These are phyloP conservation scores for Rhynchospora breviuscula DNA, from an alignment of 176 grass and related monocot genomes.

Conservation along the genomic window DNA sequence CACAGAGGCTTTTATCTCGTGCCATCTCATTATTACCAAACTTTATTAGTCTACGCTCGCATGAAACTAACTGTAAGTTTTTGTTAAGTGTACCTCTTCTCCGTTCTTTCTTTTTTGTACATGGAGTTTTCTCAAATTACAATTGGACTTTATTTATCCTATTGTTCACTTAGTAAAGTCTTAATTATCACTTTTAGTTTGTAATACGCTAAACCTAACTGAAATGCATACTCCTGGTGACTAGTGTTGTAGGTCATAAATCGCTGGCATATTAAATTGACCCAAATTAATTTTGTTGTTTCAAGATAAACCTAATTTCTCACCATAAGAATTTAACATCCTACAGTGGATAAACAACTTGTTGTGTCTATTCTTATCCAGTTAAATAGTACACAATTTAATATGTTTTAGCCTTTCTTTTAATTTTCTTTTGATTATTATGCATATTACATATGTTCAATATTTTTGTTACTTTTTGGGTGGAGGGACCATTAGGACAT, in stretches of 20 bases:
- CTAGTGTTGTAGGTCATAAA: background rate
- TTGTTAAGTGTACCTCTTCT: background rate
- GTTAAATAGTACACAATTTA: background rate
- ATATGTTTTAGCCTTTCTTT: background rate
- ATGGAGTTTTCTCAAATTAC: background rate
- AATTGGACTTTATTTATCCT: background rate
- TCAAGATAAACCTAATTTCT: background rate
- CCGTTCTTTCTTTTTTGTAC: background rate
- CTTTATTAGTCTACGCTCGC: constrained; percentile 3
- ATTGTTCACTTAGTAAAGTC: background rate
- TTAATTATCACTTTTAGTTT: background rate
- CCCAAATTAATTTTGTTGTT: background rate
- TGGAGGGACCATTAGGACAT: constrained; percentile 15
- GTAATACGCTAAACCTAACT: background rate
- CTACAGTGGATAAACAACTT: background rate
- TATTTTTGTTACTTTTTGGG: background rate
- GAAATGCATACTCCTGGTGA: background rate
- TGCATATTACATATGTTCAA: background rate
- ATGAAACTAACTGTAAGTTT: constrained; percentile 13
- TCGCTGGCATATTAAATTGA: background rate
- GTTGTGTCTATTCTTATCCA: background rate
- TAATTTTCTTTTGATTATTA: too few species aligned
- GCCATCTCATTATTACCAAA: constrained; percentile 22
- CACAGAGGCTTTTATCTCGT: constrained; percentile 29
- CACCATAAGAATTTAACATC: background rate